Evolutionary conservation across 257 asterid genomes (phyloP).

Genomic region (Nicotiana otophora): DNA sequence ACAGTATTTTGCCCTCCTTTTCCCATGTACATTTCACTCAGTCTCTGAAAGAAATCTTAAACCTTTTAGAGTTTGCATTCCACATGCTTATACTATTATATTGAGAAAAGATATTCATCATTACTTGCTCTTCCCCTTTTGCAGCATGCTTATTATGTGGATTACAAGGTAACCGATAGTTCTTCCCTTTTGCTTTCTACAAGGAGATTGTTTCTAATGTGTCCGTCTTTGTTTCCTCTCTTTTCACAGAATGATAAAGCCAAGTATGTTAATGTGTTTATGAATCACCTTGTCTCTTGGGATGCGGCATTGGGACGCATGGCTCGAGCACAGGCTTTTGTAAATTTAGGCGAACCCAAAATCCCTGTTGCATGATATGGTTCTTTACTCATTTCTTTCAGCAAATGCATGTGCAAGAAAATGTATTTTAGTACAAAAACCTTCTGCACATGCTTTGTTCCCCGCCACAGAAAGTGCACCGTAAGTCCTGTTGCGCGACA

Average conservation of each 20-base stretch:
- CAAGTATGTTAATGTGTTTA: slow-evolving; percentile 24
- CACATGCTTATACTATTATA: neutral
- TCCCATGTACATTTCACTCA: neutral
- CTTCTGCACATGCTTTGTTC: neutral
- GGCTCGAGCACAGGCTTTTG: slow-evolving; percentile 94
- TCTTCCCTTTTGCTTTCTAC: neutral
- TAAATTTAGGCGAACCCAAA: slow-evolving; percentile 87
- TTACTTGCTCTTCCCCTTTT: neutral
- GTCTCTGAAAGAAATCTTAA: neutral
- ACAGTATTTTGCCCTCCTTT: neutral
- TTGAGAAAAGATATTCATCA: neutral
- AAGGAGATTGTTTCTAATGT: neutral
- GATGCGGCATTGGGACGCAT: slow-evolving; percentile 77
- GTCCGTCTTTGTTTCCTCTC: neutral
- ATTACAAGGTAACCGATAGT: slow-evolving; percentile 30
- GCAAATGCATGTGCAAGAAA: neutral
- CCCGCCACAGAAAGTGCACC: neutral
- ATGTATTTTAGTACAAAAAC: neutral
- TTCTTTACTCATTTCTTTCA: neutral
- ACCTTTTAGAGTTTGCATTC: slow-evolving; percentile 1
- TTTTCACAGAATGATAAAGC: slow-evolving; percentile 32
- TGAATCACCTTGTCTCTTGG: slow-evolving; percentile 63
- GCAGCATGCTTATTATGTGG: slow-evolving; percentile 49
- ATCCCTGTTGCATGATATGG: slow-evolving; percentile 73
- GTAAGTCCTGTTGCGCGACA: neutral